These are phyloP conservation scores for Aspergillus glaucus DNA, from an alignment of 2,329 filamentous ascomycete genomes.

Conservation along the genomic window DNA sequence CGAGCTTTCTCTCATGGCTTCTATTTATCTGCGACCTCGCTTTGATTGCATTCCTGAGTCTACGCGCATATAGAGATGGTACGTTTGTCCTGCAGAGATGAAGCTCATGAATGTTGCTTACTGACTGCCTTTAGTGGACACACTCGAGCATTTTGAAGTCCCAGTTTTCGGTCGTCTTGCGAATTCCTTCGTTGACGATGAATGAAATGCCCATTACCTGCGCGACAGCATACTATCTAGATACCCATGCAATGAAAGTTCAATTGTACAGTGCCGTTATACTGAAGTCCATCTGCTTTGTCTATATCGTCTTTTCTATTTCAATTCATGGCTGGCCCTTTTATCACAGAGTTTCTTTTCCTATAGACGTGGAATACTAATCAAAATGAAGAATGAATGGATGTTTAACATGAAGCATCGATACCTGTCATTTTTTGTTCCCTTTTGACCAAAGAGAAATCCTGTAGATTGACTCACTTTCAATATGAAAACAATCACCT, in stretches of 20 bases:
- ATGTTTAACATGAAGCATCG: background rate
- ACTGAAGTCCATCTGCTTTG: background rate
- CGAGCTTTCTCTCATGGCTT: constrained; percentile 73
- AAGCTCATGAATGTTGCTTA: constrained; percentile 1
- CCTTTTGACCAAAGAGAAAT: too few species aligned
- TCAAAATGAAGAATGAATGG: background rate
- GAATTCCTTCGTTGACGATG: constrained; percentile 84
- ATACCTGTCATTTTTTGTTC: background rate
- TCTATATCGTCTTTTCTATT: background rate
- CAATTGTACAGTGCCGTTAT: background rate
- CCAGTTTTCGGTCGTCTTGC: constrained; percentile 81
- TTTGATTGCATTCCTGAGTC: constrained; percentile 68
- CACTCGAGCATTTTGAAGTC: constrained; percentile 67
- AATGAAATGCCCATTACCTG: constrained; percentile 41
- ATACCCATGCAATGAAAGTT: background rate
- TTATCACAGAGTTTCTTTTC: background rate
- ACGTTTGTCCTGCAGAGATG: constrained; percentile 30
- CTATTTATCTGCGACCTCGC: constrained; percentile 69
- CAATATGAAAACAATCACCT: background rate
- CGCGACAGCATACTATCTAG: background rate
- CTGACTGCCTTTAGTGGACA: constrained; percentile 47
- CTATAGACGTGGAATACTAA: background rate
- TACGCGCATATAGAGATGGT: constrained; percentile 80
- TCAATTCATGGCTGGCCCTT: background rate
- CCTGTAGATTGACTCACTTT: background rate